phyloP scores from a whole-genome alignment of 139 green algal species.

The Volvox africanus region DNA sequence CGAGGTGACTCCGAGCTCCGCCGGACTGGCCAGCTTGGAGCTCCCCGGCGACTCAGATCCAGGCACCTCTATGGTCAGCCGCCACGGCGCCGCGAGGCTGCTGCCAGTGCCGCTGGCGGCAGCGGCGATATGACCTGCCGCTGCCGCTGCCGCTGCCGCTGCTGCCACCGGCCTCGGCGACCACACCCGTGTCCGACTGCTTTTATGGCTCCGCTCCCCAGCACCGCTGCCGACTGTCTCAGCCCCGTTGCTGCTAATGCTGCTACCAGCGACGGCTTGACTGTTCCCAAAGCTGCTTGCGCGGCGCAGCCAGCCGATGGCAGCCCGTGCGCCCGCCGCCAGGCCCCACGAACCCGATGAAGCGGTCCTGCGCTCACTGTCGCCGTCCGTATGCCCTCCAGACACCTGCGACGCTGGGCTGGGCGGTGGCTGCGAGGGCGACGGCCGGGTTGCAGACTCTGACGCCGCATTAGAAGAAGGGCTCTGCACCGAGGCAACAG shows the following conservation, averaged over 20 bases:
- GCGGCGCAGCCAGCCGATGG: constrained; percentile 4
- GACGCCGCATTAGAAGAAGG: too few relatives aligned
- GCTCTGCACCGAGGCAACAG: background rate
- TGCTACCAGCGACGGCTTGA: background rate
- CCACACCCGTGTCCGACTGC: background rate
- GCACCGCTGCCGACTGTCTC: background rate
- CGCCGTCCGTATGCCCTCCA: too few relatives aligned
- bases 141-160: background rate
- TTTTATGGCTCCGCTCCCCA: background rate
- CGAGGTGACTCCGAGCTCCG: background rate
- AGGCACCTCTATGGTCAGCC: background rate
- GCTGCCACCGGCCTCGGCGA: too few relatives aligned
- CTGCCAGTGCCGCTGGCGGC: background rate
- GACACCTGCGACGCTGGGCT: background rate
- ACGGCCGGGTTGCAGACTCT: background rate
- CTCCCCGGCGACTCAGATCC: background rate
- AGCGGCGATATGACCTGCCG: too few relatives aligned
- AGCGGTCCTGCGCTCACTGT: background rate
- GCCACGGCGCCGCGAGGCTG: background rate
- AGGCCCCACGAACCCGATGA: background rate
- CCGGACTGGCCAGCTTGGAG: background rate
- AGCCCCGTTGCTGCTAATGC: background rate
- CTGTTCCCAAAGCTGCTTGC: constrained; percentile 4
- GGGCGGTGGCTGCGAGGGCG: background rate
- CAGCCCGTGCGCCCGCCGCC: background rate